These are phyloP conservation scores for Pythium biforme DNA, from an alignment of 352 stramenopile genomes.

Conservation along the genomic window DNA sequence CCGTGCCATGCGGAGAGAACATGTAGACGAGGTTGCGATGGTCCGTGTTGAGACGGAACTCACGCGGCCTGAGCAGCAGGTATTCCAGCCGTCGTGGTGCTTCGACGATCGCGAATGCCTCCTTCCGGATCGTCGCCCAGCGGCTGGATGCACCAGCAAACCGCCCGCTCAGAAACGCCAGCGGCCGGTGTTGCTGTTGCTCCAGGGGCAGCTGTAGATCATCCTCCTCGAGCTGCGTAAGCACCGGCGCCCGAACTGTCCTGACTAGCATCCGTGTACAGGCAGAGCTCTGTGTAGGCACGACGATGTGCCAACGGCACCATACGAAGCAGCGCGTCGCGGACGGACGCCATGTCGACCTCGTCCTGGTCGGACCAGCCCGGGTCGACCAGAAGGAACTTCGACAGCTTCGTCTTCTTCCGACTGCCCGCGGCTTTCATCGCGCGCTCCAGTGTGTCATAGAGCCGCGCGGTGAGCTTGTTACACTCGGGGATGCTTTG, in stretches of 20 bases:
- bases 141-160: constrained; percentile 12
- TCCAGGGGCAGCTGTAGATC: constrained; percentile 14
- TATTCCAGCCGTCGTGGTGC: constrained; percentile 19
- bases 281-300: constrained; percentile 6
- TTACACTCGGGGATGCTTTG: constrained; percentile 33
- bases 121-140: constrained; percentile 26
- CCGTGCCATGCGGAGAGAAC: constrained; percentile 12
- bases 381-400: constrained; percentile 8
- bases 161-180: constrained; percentile 23
- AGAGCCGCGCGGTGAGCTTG: constrained; percentile 12
- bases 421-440: constrained; percentile 4
- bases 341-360: not conserved
- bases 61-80: constrained; percentile 11
- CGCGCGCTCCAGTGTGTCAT: constrained; percentile 17
- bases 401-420: constrained; percentile 26
- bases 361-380: constrained; percentile 18
- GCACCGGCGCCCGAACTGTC: constrained; percentile 22
- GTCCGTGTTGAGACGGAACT: constrained; percentile 26
- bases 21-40: constrained; percentile 30
- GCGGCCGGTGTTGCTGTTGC: constrained; percentile 20
- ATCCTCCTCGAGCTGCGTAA: constrained; percentile 19
- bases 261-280: constrained; percentile 29
- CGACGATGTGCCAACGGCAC: constrained; percentile 24
- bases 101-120: constrained; percentile 26
- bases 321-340: constrained; percentile 16